These are phyloP conservation scores for Hirschfeldia incana DNA, from an alignment of 345 rosid species.

Conservation along the genomic window DNA sequence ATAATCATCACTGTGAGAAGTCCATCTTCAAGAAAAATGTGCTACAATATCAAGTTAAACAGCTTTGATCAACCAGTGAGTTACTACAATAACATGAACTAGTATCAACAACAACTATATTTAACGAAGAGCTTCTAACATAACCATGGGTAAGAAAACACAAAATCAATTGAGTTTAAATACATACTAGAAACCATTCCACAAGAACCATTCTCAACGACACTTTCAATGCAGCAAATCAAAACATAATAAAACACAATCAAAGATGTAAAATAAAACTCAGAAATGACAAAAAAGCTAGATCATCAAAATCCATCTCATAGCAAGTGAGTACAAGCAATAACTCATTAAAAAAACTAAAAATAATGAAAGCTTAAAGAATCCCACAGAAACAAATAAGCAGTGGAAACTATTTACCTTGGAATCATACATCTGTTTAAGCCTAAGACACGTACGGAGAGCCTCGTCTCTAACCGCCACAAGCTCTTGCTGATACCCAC, in stretches of 20 bases:
- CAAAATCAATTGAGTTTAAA: not conserved
- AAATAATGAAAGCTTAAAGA: not conserved
- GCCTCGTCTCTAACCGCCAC: conserved; percentile 69
- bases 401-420: conserved; percentile 50
- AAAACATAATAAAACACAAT: not conserved
- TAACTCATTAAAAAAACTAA: not conserved
- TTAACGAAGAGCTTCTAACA: not conserved
- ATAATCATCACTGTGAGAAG: conserved; percentile 19
- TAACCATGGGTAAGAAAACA: not conserved
- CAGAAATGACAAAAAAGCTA: not conserved
- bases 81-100: not conserved
- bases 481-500: conserved; percentile 69
- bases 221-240: not conserved
- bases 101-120: no score
- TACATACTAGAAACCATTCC: not conserved
- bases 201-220: not conserved
- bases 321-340: not conserved
- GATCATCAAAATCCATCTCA: conserved; percentile 5
- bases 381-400: not conserved
- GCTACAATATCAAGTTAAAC: not conserved
- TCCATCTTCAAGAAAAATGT: not conserved
- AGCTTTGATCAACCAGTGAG: not conserved
- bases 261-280: not conserved
- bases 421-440: conserved; percentile 76
- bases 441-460: conserved; percentile 70